Percentiles rank a stretch among this genome's conserved stretches.
Evolutionary conservation across 768 basidiomycete species (phyloP).

Genomic region (Pisolithus sp.): DNA sequence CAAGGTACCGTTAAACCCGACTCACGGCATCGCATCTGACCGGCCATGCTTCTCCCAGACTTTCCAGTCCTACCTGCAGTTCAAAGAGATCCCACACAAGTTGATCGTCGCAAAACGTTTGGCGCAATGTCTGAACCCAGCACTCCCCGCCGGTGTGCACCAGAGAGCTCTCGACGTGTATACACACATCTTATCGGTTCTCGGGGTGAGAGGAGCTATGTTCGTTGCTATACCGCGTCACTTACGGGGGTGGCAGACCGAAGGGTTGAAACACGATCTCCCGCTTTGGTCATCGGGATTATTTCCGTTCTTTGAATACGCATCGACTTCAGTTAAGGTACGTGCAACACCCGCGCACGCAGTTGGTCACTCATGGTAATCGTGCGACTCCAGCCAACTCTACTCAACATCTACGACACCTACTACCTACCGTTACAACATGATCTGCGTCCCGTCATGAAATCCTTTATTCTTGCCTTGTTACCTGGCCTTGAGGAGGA

Average conservation of each 20-base stretch:
- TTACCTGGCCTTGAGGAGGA: slow-evolving; percentile 97
- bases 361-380: neutral
- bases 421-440: slow-evolving; percentile 84
- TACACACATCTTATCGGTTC: slow-evolving; percentile 80
- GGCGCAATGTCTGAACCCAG: slow-evolving; percentile 96
- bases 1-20: slow-evolving; percentile 47
- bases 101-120: slow-evolving; percentile 91
- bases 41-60: slow-evolving; percentile 47
- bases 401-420: slow-evolving; percentile 88
- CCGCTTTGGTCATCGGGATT: slow-evolving; percentile 92
- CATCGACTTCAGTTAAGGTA: slow-evolving; percentile 97
- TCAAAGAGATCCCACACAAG: slow-evolving; percentile 94
- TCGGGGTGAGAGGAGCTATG: slow-evolving; percentile 58
- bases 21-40: neutral
- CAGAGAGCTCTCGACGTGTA: slow-evolving; percentile 96
- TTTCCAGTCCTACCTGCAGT: slow-evolving; percentile 88
- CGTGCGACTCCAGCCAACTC: slow-evolving; percentile 51
- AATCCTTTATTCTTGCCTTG: slow-evolving; percentile 88
- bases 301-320: slow-evolving; percentile 98
- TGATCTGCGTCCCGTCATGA: slow-evolving; percentile 82
- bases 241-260: slow-evolving; percentile 46
- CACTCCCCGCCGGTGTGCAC: slow-evolving; percentile 92
- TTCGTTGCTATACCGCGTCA: neutral
- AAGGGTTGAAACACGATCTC: slow-evolving; percentile 81
- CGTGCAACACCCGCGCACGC: slow-evolving; percentile 10